Evolutionary conservation across 331 rosid genomes (phyloP).

Genomic region (Rosa hybrid): DNA sequence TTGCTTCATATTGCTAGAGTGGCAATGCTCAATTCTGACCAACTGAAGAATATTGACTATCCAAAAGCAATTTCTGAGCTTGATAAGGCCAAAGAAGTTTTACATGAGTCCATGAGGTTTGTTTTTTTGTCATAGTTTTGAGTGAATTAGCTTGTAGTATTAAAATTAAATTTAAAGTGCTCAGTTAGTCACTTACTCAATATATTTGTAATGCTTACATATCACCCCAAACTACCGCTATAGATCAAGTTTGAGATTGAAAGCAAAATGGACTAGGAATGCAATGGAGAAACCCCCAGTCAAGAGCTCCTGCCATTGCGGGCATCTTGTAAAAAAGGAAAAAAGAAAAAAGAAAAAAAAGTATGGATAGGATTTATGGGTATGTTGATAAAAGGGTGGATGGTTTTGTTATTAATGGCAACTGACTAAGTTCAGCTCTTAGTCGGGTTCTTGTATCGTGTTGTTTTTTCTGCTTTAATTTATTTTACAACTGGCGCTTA

Average conservation of each 20-base stretch:
- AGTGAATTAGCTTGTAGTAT: not conserved
- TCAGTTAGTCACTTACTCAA: not conserved
- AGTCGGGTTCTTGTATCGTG: no score
- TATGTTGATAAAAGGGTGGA: not conserved
- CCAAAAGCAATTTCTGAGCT: slow-evolving; percentile 53
- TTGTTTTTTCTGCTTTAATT: not conserved
- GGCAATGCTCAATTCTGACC: slow-evolving; percentile 48
- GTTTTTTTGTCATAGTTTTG: not conserved
- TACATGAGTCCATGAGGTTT: slow-evolving; percentile 66
- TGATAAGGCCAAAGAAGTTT: slow-evolving; percentile 53
- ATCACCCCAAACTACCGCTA: not conserved
- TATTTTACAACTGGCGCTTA: not conserved
- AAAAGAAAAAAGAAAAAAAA: not conserved
- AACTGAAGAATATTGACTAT: slow-evolving; percentile 41
- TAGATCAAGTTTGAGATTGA: not conserved
- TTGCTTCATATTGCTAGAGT: slow-evolving; percentile 75
- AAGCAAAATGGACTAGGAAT: not conserved
- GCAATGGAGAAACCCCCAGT: not conserved
- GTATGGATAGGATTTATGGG: not conserved
- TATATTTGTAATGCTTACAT: not conserved
- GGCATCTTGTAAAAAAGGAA: not conserved
- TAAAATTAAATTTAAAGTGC: not conserved
- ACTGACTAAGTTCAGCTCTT: not conserved
- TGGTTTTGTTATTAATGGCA: not conserved
- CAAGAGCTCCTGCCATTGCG: not conserved